Evolutionary conservation across 768 basidiomycete genomes (phyloP), one percentile per base, ranked within the genome.

Genomic region (Calvatia gigantea): DNA sequence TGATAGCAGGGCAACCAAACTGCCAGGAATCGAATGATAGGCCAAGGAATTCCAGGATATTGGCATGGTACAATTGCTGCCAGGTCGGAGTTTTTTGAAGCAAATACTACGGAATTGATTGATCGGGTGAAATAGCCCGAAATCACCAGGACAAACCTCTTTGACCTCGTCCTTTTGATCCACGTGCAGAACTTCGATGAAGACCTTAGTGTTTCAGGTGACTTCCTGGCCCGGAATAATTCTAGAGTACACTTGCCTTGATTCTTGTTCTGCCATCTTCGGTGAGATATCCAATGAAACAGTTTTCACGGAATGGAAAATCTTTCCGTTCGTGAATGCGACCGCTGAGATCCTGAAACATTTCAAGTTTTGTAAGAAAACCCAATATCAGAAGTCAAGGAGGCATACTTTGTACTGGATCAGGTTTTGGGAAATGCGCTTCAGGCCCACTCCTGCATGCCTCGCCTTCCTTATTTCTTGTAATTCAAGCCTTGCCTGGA

Each of bases 31-130:
- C 33, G 0, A 25, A 12, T 8, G 19, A 57, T 6, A 64, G 27
- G 15, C 63, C 63, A 9, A 64, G 44, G 54, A 64, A 60, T 41
- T 58, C 51, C 9, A 64, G 57, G 11, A 64, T 54, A 44, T 64
- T 60, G 3, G 55, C 56, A 47, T 64, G 59, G 9, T 58, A 39
- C 52, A 64, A 55, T 14, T 43, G 38, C 28, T 61, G 57, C 63
- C 63, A 64, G 7, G 60, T 25, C 3, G 38, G 50, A 23, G 59
- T 56, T 57, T 64, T 61, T 14, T 51, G 23, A 11, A 56, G 46
- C n/a, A 64, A 49, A 19, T 41, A 19, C 39, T 41, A 19, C 6
- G 8, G 8, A 41, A 9, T 8, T 41, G 7, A 17, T n/a, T 17
- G 21, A 19, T 17, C 8, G 9, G 21, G 4, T n/a, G 4, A 38